Percentiles rank a stretch among this genome's conserved stretches.
These are phyloP conservation scores for Umbellularia californica DNA, from an alignment of 164 flowering plant genomes.

Conservation along the genomic window DNA sequence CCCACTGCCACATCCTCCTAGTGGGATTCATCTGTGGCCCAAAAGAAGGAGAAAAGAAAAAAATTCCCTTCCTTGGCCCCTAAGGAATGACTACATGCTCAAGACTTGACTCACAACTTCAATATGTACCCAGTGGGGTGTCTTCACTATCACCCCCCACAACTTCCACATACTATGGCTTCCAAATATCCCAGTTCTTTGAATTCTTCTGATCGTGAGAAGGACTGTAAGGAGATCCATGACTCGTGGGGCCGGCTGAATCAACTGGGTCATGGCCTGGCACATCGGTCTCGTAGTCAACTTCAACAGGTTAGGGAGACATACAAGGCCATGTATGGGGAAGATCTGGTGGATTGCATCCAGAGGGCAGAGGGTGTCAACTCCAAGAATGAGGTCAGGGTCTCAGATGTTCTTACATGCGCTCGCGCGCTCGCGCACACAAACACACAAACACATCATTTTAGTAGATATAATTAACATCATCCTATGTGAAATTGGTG, in stretches of 20 bases:
- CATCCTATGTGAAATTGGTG: neutral
- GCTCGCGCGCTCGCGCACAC: neutral
- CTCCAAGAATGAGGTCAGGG: conserved; percentile 19
- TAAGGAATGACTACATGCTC: neutral
- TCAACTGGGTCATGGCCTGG: conserved; percentile 28
- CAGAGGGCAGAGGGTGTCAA: conserved; percentile 11
- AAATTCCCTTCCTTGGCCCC: neutral
- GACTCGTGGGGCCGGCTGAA: conserved; percentile 27
- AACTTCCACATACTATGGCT: conserved; percentile 21
- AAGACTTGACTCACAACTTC: neutral
- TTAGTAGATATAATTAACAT: neutral
- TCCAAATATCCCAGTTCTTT: conserved; percentile 16
- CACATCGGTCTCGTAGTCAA: conserved; percentile 24
- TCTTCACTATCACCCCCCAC: neutral
- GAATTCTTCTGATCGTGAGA: conserved; percentile 19
- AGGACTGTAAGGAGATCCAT: conserved; percentile 47
- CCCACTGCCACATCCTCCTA: neutral
- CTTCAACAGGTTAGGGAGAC: conserved; percentile 41
- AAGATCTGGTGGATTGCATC: conserved; percentile 33
- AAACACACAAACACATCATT: neutral
- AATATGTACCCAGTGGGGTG: neutral
- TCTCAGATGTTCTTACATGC: neutral
- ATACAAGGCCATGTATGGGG: conserved; percentile 47
- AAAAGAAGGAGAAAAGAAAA: neutral
- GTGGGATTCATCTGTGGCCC: neutral